Conservation (phyloP, 176 grass and related monocot species). For the Dendrocalamus sinicus region DNA sequence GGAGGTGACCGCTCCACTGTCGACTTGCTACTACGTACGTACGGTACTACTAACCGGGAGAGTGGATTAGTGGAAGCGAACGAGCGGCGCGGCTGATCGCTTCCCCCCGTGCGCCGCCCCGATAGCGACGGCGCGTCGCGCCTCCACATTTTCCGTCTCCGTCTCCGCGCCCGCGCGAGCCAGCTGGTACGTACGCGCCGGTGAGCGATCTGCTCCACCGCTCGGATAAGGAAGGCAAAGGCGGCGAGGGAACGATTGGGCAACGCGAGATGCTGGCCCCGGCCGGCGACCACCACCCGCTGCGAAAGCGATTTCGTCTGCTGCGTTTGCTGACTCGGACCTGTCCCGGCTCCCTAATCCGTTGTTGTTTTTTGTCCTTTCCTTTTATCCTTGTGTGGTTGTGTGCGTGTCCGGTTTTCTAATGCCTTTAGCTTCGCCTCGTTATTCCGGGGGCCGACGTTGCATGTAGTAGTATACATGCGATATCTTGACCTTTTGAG, state of each 20-base stretch:
- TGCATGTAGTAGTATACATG: too few relatives aligned
- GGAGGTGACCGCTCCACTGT: background rate
- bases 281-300: background rate
- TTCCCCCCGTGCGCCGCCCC: too few relatives aligned
- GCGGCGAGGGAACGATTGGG: background rate
- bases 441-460: too few relatives aligned
- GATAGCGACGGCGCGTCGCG: too few relatives aligned
- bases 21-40: background rate
- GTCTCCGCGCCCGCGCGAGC: too few relatives aligned
- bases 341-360: background rate
- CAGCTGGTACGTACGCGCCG: background rate
- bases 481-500: too few relatives aligned
- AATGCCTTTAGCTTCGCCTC: too few relatives aligned
- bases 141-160: too few relatives aligned
- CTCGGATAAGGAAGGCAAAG: background rate
- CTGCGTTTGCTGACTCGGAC: background rate
- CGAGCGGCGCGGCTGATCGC: too few relatives aligned
- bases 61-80: background rate
- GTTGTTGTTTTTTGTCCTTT: background rate
- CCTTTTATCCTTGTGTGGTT: background rate
- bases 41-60: background rate
- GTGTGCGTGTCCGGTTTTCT: too few relatives aligned
- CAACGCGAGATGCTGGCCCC: background rate
- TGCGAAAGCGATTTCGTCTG: background rate
- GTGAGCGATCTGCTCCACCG: background rate